These are phyloP conservation scores for Prunus campanulata DNA, from an alignment of 306 rosid species.

Conservation along the genomic window DNA sequence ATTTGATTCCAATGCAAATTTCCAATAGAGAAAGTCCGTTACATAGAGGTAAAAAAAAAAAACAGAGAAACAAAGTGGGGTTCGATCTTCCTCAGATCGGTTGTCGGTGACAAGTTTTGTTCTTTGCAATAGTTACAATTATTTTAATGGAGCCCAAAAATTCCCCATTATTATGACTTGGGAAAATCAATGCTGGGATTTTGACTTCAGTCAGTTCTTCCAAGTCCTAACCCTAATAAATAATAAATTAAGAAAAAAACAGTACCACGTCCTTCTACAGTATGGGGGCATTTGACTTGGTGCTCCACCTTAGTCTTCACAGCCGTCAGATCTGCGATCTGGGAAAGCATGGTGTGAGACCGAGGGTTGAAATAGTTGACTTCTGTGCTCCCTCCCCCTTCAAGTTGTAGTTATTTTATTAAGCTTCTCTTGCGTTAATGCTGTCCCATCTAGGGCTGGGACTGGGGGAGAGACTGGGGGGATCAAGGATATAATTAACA, in stretches of 20 bases:
- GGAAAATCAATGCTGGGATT: no score
- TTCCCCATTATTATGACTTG: no score
- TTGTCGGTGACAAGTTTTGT: no score
- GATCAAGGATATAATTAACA: background rate
- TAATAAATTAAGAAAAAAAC: no score
- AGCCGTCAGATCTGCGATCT: slow-evolving; percentile 9
- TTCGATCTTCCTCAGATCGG: no score
- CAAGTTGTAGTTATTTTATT: background rate
- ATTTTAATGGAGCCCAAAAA: no score
- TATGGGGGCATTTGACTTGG: slow-evolving; percentile 4
- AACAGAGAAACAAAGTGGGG: no score
- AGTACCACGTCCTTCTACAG: background rate
- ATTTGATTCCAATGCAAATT: background rate
- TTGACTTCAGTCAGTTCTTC: no score
- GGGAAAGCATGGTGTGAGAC: background rate
- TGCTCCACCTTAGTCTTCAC: background rate
- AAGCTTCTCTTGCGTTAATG: background rate
- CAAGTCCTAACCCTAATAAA: background rate
- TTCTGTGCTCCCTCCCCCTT: background rate
- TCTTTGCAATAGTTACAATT: no score
- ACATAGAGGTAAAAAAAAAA: no score
- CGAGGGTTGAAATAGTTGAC: slow-evolving; percentile 28
- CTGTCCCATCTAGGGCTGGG: background rate
- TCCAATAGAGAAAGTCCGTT: background rate
- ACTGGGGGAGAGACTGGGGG: background rate